phyloP scores from a whole-genome alignment of 1,284 basidiomycete species.

The Hemileia vastatrix region DNA sequence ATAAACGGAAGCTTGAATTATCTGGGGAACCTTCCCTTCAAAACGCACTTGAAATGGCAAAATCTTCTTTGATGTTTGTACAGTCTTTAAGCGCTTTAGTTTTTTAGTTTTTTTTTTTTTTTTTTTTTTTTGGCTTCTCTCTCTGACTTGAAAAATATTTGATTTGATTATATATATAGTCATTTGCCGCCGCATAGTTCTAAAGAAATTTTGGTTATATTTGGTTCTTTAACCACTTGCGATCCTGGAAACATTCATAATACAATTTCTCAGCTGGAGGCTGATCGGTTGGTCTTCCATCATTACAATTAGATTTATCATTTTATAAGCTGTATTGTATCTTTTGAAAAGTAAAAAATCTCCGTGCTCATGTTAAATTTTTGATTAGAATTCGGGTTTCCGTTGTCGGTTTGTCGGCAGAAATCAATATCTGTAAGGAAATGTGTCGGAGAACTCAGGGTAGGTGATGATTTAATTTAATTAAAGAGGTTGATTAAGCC shows the following conservation, averaged over 20 bases:
- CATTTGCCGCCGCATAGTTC: conserved; percentile 93
- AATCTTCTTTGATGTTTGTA: conserved; percentile 70
- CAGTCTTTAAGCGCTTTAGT: background rate
- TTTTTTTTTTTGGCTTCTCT: background rate
- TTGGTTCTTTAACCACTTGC: conserved; percentile 88
- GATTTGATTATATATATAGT: conserved; percentile 46
- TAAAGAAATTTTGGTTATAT: conserved; percentile 83
- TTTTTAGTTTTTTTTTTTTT: background rate
- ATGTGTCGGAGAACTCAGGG: conserved; percentile 46
- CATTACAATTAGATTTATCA: background rate
- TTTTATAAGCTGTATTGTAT: background rate
- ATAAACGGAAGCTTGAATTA: conserved; percentile 79
- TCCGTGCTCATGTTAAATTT: too few relatives aligned
- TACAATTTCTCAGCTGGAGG: conserved; percentile 69
- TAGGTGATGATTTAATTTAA: conserved; percentile 50
- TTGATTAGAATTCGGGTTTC: conserved; percentile 70
- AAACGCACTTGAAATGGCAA: conserved; percentile 92
- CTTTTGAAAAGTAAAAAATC: too few relatives aligned
- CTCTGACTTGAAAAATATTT: conserved; percentile 12
- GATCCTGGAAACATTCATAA: conserved; percentile 95
- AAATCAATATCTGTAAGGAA: conserved; percentile 93
- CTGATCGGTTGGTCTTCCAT: conserved; percentile 44
- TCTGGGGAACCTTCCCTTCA: conserved; percentile 88
- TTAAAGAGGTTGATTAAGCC: background rate
- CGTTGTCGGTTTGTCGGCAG: conserved; percentile 82